phyloP scores from a whole-genome alignment of 23 red algal genomes.

The Chondrus crispus region DNA sequence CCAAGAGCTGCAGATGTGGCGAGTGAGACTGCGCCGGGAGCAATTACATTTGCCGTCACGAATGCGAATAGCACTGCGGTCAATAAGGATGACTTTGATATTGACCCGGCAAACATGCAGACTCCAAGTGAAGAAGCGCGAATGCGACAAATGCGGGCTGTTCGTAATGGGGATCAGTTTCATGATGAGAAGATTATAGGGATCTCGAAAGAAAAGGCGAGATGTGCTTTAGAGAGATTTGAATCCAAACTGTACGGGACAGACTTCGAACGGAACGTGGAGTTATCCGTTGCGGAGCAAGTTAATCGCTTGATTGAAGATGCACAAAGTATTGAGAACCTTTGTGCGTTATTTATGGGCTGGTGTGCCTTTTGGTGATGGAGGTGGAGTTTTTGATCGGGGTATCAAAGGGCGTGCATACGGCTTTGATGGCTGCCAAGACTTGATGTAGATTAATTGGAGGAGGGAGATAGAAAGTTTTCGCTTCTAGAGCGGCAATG shows the following conservation, averaged over 20 bases:
- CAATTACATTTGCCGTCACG: not conserved
- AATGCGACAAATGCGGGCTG: not conserved
- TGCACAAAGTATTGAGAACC: conserved; percentile 80
- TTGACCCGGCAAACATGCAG: conserved; percentile 24
- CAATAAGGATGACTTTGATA: not conserved
- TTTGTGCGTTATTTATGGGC: conserved; percentile 81
- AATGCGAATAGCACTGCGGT: not conserved
- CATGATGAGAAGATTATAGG: conserved; percentile 30
- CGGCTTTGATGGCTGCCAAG: too few relatives aligned
- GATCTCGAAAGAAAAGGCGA: conserved; percentile 42
- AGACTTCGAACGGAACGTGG: not conserved
- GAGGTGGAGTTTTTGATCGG: too few relatives aligned
- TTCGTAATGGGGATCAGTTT: conserved; percentile 25
- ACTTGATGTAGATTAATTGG: too few relatives aligned
- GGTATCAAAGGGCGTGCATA: too few relatives aligned
- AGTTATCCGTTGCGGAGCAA: conserved; percentile 46
- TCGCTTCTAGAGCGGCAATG: too few relatives aligned
- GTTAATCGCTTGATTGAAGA: conserved; percentile 84
- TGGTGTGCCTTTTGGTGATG: conserved; percentile 87
- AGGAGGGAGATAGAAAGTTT: too few relatives aligned
- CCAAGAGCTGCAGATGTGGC: not conserved
- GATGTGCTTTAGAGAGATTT: conserved; percentile 32
- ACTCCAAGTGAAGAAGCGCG: conserved; percentile 35
- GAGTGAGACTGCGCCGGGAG: not conserved
- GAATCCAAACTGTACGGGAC: conserved; percentile 38